These are phyloP conservation scores for Nitzschia sp. DNA, from an alignment of 108 stramenopile genomes.

Conservation along the genomic window DNA sequence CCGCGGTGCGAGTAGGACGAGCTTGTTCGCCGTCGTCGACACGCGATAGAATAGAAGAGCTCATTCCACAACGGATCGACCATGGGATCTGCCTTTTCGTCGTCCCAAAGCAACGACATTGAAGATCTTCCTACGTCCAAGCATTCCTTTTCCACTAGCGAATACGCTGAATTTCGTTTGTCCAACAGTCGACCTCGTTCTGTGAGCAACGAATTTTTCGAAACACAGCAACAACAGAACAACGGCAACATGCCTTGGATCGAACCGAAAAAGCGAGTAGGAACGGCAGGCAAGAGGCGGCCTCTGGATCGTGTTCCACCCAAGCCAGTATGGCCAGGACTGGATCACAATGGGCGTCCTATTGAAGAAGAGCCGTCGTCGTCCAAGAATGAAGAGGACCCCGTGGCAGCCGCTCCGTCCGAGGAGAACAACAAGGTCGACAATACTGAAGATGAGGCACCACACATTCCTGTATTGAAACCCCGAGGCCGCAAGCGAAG, in stretches of 20 bases:
- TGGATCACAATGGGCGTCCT: conserved; percentile 2
- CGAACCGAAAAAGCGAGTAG: conserved; percentile 1
- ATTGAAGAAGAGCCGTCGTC: neutral
- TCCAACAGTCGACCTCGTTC: neutral
- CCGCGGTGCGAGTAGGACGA: no score
- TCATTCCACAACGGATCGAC: no score
- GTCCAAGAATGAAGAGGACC: neutral
- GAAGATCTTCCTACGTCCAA: no score
- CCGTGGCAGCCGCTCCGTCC: neutral
- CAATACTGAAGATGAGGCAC: no score
- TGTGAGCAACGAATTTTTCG: neutral
- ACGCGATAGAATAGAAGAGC: no score
- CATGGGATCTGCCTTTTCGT: no score
- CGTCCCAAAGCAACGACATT: no score
- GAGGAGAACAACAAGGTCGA: no score
- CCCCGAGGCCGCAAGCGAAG: neutral
- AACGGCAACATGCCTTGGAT: neutral
- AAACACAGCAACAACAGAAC: neutral
- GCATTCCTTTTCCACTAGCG: no score
- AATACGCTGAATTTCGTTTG: no score
- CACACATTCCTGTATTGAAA: neutral
- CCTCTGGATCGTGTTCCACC: neutral
- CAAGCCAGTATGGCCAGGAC: conserved; percentile 1
- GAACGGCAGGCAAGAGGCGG: neutral
- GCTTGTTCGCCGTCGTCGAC: no score